phyloP scores from a whole-genome alignment of 2,329 filamentous ascomycete species.

The Venturia aucupariae region DNA sequence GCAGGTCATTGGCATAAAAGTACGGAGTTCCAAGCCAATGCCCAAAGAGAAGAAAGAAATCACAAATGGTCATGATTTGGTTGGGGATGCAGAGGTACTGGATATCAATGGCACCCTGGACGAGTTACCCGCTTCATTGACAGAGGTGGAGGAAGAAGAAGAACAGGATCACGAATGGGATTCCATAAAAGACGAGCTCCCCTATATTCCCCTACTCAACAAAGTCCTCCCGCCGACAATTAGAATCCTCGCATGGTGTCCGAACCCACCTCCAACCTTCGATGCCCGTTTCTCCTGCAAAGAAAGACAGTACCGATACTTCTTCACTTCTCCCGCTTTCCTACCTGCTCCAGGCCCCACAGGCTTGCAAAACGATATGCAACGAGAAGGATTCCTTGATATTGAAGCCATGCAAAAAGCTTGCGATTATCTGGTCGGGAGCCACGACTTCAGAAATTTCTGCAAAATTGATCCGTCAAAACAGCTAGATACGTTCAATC shows the following conservation, averaged over 20 bases:
- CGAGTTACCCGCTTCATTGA: slow-evolving; percentile 14
- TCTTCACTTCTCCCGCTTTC: slow-evolving; percentile 92
- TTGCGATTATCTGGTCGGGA: slow-evolving; percentile 68
- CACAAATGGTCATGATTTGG: not conserved
- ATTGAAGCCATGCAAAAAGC: slow-evolving; percentile 78
- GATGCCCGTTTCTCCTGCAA: slow-evolving; percentile 88
- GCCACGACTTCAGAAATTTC: slow-evolving; percentile 93
- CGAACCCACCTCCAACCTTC: slow-evolving; percentile 67
- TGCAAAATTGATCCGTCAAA: slow-evolving; percentile 90
- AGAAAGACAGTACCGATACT: slow-evolving; percentile 88
- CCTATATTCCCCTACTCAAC: slow-evolving; percentile 78
- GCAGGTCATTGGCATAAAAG: slow-evolving; percentile 76
- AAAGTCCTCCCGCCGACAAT: slow-evolving; percentile 83
- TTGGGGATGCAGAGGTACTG: not conserved
- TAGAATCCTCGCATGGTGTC: slow-evolving; percentile 86
- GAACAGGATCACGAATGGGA: slow-evolving; percentile 45
- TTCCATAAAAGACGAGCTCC: slow-evolving; percentile 68
- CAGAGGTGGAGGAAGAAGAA: slow-evolving; percentile 16
- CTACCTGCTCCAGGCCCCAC: slow-evolving; percentile 52
- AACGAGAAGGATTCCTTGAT: slow-evolving; percentile 66
- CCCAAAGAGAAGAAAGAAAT: slow-evolving; percentile 13
- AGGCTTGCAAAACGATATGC: slow-evolving; percentile 33
- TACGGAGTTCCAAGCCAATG: slow-evolving; percentile 51
- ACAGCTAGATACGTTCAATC: slow-evolving; percentile 74
- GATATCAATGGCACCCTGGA: slow-evolving; percentile 1